Percentiles rank a stretch among this genome's conserved stretches.
phyloP scores from a whole-genome alignment of 768 basidiomycete species.

The Pleurotus tuber-regium region DNA sequence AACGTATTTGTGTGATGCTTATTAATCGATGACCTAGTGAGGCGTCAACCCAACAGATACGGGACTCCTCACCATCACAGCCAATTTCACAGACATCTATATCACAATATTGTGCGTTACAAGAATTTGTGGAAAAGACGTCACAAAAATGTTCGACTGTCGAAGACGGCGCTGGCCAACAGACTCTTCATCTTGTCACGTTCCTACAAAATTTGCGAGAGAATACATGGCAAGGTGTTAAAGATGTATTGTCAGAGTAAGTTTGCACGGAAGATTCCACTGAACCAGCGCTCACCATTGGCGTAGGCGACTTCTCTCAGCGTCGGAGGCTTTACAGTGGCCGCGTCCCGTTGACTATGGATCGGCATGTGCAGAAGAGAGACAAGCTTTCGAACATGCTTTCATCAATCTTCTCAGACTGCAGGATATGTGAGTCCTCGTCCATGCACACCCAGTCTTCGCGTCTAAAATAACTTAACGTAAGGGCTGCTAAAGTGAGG shows the following conservation, averaged over 20 bases:
- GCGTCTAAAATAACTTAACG: conserved; percentile 5
- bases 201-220: conserved; percentile 65
- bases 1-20: not conserved
- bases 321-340: conserved; percentile 83
- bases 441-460: not conserved
- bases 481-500: conserved; percentile 54
- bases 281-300: not conserved
- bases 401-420: conserved; percentile 77
- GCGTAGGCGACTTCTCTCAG: conserved; percentile 56
- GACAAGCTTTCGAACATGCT: conserved; percentile 67
- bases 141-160: conserved; percentile 39
- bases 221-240: conserved; percentile 78
- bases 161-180: conserved; percentile 45
- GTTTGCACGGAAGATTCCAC: not conserved
- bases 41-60: conserved; percentile 52
- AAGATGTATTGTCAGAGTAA: conserved; percentile 50
- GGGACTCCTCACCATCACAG: conserved; percentile 27
- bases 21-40: conserved; percentile 42
- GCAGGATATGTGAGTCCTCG: conserved; percentile 67
- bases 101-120: conserved; percentile 57
- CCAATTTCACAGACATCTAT: conserved; percentile 46
- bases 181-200: conserved; percentile 54
- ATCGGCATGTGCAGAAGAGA: conserved; percentile 43
- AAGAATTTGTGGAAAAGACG: conserved; percentile 56
- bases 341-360: conserved; percentile 72